Evolutionary conservation across 2,329 filamentous ascomycete genomes (phyloP).

Genomic region (Pyrenophora graminea): DNA sequence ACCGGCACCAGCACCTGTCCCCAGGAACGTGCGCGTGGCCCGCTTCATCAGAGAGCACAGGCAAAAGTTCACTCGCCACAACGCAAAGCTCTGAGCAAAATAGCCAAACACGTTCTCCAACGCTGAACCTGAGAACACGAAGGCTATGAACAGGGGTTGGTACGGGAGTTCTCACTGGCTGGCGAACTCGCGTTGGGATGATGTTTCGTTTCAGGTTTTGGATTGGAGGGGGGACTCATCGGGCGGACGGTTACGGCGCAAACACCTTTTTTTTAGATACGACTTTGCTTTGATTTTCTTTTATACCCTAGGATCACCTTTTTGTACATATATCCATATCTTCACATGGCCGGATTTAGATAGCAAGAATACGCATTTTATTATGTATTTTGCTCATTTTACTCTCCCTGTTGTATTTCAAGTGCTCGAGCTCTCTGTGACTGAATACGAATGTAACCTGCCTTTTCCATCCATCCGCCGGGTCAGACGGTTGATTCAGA

Average conservation of each 20-base stretch:
- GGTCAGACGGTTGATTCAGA: too few species aligned
- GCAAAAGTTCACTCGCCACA: conserved; percentile 19
- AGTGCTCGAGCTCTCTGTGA: neutral
- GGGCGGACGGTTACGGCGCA: neutral
- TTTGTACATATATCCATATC: conserved; percentile 11
- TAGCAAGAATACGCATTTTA: conserved; percentile 3
- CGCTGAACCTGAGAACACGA: neutral
- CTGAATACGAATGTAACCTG: too few species aligned
- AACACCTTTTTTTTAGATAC: neutral
- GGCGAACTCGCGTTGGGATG: conserved; percentile 4
- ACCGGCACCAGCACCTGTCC: conserved; percentile 11
- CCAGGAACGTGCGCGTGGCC: conserved; percentile 16
- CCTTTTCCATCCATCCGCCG: too few species aligned
- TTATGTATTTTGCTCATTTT: neutral
- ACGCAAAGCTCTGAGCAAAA: conserved; percentile 10
- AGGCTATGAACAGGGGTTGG: neutral
- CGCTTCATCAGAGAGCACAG: conserved; percentile 24
- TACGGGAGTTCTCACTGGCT: conserved; percentile 7
- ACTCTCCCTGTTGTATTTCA: neutral
- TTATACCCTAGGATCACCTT: conserved; percentile 18
- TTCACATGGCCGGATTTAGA: neutral
- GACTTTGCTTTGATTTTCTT: neutral
- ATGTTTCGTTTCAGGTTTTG: conserved; percentile 1
- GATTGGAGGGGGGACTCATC: neutral
- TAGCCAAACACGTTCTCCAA: neutral